Conservation (phyloP, 2,329 filamentous ascomycete species). For the Cercospora nicotianae region DNA sequence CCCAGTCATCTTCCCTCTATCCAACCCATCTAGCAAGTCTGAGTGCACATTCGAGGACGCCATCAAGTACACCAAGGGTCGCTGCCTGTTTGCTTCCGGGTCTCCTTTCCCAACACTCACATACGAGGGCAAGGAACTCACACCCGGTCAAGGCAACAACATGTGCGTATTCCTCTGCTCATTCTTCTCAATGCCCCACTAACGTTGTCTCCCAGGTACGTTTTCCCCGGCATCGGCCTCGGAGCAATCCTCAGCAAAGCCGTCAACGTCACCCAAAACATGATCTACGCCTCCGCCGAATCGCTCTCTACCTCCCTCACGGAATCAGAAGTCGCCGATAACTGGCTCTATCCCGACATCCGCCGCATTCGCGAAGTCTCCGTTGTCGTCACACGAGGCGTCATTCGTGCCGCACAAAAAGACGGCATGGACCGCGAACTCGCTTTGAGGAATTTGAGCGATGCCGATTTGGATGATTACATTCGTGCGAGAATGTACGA, state of each 20-base stretch:
- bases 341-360: constrained; percentile 84
- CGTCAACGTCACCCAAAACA: constrained; percentile 82
- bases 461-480: constrained; percentile 71
- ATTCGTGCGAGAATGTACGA: constrained; percentile 54
- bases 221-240: constrained; percentile 94
- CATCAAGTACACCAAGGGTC: constrained; percentile 77
- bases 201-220: constrained; percentile 54
- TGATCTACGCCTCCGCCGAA: constrained; percentile 93
- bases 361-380: constrained; percentile 89
- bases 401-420: constrained; percentile 86
- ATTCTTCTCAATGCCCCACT: not conserved
- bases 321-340: constrained; percentile 75
- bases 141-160: constrained; percentile 69
- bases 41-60: constrained; percentile 98
- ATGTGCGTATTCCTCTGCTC: constrained; percentile 44
- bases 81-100: constrained; percentile 89
- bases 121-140: constrained; percentile 47
- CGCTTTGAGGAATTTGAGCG: constrained; percentile 64
- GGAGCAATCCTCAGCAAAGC: constrained; percentile 90
- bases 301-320: constrained; percentile 77
- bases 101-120: constrained; percentile 78
- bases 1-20: constrained; percentile 82
- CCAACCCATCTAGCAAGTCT: constrained; percentile 93
- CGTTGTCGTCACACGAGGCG: constrained; percentile 80
- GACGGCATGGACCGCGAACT: constrained; percentile 62